Percentiles rank a stretch among this genome's conserved stretches.
Conservation (phyloP, 2,329 filamentous ascomycete species). For the Didymellaceae sp. region DNA sequence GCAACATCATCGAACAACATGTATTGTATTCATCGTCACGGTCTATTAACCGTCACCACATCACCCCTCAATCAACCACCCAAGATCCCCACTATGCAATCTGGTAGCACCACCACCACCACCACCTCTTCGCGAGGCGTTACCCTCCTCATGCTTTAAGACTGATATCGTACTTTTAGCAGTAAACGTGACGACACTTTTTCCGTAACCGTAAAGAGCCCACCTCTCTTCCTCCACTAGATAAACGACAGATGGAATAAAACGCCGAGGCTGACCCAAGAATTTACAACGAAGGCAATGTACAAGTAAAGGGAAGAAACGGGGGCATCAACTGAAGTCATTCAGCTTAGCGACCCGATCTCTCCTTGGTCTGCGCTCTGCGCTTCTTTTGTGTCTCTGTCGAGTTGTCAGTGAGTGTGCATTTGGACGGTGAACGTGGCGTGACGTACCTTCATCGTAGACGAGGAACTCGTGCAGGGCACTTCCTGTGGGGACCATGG, state of each 20-base stretch:
- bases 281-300: constrained; percentile 28
- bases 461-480: constrained; percentile 92
- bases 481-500: constrained; percentile 91
- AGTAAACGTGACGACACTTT: constrained; percentile 4
- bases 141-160: background rate
- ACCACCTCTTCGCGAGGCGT: background rate
- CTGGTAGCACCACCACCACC: background rate
- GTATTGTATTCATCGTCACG: too few relatives aligned
- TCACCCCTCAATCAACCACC: too few relatives aligned
- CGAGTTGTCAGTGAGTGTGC: constrained; percentile 13
- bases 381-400: constrained; percentile 34
- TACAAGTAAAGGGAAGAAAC: constrained; percentile 9
- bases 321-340: background rate
- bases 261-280: constrained; percentile 29
- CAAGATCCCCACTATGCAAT: background rate
- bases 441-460: constrained; percentile 74
- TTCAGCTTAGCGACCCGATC: constrained; percentile 38
- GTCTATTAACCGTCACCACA: too few relatives aligned
- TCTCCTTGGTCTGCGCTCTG: constrained; percentile 39
- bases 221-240: constrained; percentile 6
- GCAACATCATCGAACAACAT: too few relatives aligned
- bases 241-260: background rate
- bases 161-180: constrained; percentile 16
- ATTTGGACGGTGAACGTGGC: too few relatives aligned
- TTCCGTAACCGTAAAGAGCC: constrained; percentile 5